Percentiles rank a stretch among this genome's conserved stretches.
These are phyloP conservation scores for Epichloe baconii DNA, from an alignment of 2,329 filamentous ascomycete genomes.

Conservation along the genomic window DNA sequence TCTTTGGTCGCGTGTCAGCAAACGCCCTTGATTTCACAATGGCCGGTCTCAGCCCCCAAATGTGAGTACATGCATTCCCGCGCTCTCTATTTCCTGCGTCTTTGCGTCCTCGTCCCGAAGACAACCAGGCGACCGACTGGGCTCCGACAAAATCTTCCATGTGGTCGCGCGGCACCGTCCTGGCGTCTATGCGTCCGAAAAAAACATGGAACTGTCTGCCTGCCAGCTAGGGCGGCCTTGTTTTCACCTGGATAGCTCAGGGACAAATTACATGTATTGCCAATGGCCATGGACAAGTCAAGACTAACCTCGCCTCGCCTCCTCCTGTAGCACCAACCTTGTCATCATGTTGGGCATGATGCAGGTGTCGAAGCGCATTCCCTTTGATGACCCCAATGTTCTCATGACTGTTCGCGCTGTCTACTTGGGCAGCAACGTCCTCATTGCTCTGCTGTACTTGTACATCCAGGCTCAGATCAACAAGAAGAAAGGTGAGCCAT, in stretches of 20 bases:
- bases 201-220: not conserved
- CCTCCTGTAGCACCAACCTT: slow-evolving; percentile 61
- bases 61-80: slow-evolving; percentile 31
- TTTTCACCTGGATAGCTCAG: not conserved
- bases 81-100: not conserved
- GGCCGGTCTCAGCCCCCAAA: slow-evolving; percentile 48
- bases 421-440: slow-evolving; percentile 53
- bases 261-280: not conserved
- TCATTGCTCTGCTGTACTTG: slow-evolving; percentile 75
- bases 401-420: slow-evolving; percentile 42
- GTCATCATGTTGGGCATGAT: slow-evolving; percentile 95
- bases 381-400: slow-evolving; percentile 68
- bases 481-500: slow-evolving; percentile 79
- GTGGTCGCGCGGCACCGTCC: not conserved
- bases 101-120: not conserved
- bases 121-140: not conserved
- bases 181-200: not conserved
- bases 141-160: not conserved
- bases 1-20: not conserved
- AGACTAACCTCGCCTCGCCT: slow-evolving; percentile 11
- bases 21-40: slow-evolving; percentile 30
- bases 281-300: not conserved
- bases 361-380: slow-evolving; percentile 92
- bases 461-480: slow-evolving; percentile 79
- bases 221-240: not conserved